phyloP scores from a whole-genome alignment of 1,284 basidiomycete genomes.

The Entoloma clypeatum region DNA sequence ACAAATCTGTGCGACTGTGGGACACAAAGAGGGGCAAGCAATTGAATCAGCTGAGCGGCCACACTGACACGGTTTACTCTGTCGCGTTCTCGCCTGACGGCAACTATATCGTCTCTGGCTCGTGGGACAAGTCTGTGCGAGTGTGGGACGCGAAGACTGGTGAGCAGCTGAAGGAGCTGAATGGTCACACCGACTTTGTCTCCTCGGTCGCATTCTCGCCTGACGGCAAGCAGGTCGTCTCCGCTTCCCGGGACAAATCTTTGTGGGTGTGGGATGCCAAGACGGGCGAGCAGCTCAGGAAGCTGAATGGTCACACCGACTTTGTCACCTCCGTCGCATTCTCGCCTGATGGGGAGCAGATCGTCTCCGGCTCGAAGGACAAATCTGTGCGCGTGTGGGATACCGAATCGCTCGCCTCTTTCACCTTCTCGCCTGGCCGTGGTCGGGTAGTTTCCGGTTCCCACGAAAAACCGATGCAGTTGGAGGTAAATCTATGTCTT shows the following conservation, averaged over 20 bases:
- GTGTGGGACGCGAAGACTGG: no score
- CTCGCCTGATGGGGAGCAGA: constrained; percentile 2
- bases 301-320: no score
- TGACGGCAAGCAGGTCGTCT: not conserved
- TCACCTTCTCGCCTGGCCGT: constrained; percentile 5
- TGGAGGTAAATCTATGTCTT: no score
- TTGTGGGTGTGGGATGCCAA: no score
- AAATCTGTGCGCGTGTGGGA: constrained; percentile 6
- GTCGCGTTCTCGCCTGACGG: not conserved
- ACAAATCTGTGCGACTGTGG: constrained; percentile 1
- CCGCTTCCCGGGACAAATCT: not conserved
- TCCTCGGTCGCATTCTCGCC: not conserved
- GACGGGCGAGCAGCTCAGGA: no score
- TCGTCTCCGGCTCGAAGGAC: constrained; percentile 7
- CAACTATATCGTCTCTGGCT: no score
- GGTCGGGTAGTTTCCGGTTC: not conserved
- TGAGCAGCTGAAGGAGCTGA: not conserved
- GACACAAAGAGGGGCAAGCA: no score
- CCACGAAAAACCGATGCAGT: not conserved
- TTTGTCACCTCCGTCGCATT: no score
- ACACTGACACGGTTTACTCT: no score
- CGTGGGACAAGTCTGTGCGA: no score
- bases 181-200: not conserved
- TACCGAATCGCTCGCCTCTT: constrained; percentile 1
- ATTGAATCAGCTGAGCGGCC: no score